These are phyloP conservation scores for Clitoria ternatea DNA, from an alignment of 306 rosid genomes.

Conservation along the genomic window DNA sequence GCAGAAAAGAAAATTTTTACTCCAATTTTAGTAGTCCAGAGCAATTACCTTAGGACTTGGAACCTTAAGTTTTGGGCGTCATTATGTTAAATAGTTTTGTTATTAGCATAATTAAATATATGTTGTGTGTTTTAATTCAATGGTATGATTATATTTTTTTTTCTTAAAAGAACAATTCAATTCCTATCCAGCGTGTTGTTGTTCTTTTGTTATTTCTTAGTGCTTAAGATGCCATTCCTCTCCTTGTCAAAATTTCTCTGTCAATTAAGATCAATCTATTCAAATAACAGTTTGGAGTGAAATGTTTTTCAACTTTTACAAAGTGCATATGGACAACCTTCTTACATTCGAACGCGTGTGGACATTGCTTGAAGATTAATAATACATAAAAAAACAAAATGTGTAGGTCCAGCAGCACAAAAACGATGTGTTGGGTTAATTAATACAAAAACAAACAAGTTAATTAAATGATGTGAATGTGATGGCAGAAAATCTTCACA, in stretches of 20 bases:
- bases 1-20: too few species aligned
- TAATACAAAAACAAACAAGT: not conserved
- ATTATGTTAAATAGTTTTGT: too few species aligned
- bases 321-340: not conserved
- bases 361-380: not conserved
- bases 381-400: conserved; percentile 21
- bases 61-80: too few species aligned
- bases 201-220: not conserved
- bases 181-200: too few species aligned
- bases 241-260: not conserved
- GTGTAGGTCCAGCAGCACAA: conserved; percentile 11
- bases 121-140: too few species aligned
- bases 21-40: too few species aligned
- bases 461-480: not conserved
- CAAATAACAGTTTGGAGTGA: not conserved
- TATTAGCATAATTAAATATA: too few species aligned
- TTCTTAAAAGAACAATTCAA: not conserved
- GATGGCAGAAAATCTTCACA: conserved; percentile 70
- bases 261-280: not conserved
- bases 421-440: not conserved
- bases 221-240: conserved; percentile 3
- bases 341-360: not conserved
- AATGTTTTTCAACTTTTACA: not conserved
- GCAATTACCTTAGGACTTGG: too few species aligned
- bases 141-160: too few species aligned